Evolutionary conservation across 1,139 yeast species (phyloP), one percentile per base, ranked within the genome.

Genomic region (Sugiyamaella japonica): DNA sequence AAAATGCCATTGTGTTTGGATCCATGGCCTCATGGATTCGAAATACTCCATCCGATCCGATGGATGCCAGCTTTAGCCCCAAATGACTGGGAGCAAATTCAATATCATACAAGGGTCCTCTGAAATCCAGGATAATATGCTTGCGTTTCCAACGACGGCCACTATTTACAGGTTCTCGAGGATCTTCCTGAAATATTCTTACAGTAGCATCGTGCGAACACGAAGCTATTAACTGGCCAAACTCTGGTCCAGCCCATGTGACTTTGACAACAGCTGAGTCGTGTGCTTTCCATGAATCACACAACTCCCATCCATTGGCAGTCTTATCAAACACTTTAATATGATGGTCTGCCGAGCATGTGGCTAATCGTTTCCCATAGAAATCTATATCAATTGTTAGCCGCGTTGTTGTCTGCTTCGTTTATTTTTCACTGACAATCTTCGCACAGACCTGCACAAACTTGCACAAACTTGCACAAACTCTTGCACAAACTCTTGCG

Each of bases 191-290:
- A 93, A 96, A 93, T 40, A 93, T 76, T 65, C 87, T 86, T 17
- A 91, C 85, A 0, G 96, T 87, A 55, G 96, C 80, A 67, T 93
- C 99, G 67, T 86, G 89, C 1, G 97, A 89, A 48, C 93, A 90
- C 25, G 95, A 83, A 0, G 97, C 96, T 31, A 93, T 72, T 6
- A 93, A 76, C 65, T 89, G 88, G 4, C 96, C 95, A 69, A 84
- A 90, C 69, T 90, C 95, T 1, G 99, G 99, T 54, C 89, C 86
- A 0, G 98, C 97, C 96, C 97, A 93, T 52, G 84, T 83, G 5
- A 93, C 76, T 62, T 86, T 83, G 45, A 89, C 86, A 31, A 93
- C 81, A 60, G 91, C 83, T 7, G 96, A 85, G 64, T 93, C 97
- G 68, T 93, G 99, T 0, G 98, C 98, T 63, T 87, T 87, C 95